Percentiles rank a stretch among this genome's conserved stretches.
phyloP scores from a whole-genome alignment of 495 filamentous ascomycete genomes.

The Tuber brumale region DNA sequence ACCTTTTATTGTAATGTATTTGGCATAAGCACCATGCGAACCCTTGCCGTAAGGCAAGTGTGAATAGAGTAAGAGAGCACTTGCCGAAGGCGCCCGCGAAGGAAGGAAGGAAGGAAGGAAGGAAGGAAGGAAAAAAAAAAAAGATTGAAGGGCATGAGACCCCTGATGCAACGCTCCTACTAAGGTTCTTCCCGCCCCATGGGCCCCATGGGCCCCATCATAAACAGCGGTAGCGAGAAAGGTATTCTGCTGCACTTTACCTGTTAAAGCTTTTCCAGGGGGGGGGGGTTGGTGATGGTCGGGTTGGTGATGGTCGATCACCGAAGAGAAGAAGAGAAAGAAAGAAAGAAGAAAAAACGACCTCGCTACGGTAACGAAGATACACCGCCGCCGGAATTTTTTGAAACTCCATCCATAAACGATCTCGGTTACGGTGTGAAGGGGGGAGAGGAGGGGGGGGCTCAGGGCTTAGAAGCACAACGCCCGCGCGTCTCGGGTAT shows the following conservation, averaged over 20 bases:
- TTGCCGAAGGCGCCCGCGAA: not conserved
- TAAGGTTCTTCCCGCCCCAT: not conserved
- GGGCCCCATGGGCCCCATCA: not conserved
- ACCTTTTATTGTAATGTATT: too few relatives aligned
- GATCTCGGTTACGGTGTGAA: not conserved
- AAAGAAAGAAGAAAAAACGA: not conserved
- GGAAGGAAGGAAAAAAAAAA: not conserved
- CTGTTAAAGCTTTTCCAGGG: not conserved
- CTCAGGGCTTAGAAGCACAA: too few relatives aligned
- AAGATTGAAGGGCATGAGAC: not conserved
- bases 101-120: not conserved
- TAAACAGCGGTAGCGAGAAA: not conserved
- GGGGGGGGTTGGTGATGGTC: too few relatives aligned
- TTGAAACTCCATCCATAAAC: not conserved
- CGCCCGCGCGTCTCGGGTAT: not conserved
- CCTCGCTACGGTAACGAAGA: not conserved
- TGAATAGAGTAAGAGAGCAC: not conserved
- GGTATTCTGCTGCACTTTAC: not conserved
- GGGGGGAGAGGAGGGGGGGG: not conserved
- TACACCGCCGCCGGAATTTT: not conserved
- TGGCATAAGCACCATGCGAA: too few relatives aligned
- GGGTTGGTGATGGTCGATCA: not conserved
- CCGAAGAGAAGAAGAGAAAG: not conserved
- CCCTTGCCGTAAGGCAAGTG: too few relatives aligned
- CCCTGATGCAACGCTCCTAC: not conserved